Evolutionary conservation across 495 filamentous ascomycete species (phyloP).

Genomic region (Hyphodiscus hymeniophilus): DNA sequence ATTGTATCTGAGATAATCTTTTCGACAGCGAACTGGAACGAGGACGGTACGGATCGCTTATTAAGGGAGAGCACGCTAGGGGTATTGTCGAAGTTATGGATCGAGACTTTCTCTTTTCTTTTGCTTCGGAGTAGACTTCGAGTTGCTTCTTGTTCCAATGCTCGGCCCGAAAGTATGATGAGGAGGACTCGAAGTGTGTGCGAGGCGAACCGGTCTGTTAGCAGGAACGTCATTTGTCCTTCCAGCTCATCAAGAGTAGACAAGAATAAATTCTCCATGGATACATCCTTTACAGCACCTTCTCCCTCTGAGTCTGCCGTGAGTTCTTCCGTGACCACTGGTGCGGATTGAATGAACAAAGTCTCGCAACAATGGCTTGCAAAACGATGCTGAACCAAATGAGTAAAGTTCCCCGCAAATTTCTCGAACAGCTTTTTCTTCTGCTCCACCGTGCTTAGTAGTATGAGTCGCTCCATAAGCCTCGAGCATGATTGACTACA

Average conservation of each 20-base stretch:
- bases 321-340: conserved; percentile 65
- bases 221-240: conserved; percentile 69
- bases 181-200: conserved; percentile 82
- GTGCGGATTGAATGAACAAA: conserved; percentile 74
- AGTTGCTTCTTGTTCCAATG: conserved; percentile 54
- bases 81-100: conserved; percentile 31
- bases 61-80: conserved; percentile 27
- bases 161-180: conserved; percentile 74
- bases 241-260: conserved; percentile 75
- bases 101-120: conserved; percentile 73
- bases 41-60: conserved; percentile 60
- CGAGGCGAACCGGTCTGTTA: conserved; percentile 85
- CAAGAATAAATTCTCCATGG: conserved; percentile 82
- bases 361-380: conserved; percentile 96
- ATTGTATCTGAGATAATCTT: conserved; percentile 72
- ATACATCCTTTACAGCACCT: conserved; percentile 32
- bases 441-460: conserved; percentile 69
- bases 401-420: conserved; percentile 81
- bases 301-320: conserved; percentile 32
- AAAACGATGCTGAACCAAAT: conserved; percentile 88
- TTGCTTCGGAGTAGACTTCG: conserved; percentile 73
- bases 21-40: conserved; percentile 65
- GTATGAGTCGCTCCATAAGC: conserved; percentile 83
- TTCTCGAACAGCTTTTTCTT: conserved; percentile 77
- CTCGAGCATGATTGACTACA: conserved; percentile 91